Evolutionary conservation across 768 basidiomycete species (phyloP).

Genomic region (Lactarius psammicola): DNA sequence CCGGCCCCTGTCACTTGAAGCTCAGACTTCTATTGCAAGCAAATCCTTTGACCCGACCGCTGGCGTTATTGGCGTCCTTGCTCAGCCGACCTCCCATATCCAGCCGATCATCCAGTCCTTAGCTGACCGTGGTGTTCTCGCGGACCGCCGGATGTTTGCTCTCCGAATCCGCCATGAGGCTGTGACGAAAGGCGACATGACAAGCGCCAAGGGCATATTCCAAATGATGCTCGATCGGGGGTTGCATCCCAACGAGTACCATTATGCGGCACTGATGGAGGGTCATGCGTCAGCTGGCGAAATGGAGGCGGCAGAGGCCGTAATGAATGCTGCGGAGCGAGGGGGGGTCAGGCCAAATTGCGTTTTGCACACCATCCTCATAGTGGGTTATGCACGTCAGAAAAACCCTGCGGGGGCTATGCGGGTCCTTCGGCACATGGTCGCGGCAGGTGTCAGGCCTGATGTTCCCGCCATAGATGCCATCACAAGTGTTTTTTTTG

Average conservation of each 20-base stretch:
- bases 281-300: slow-evolving; percentile 65
- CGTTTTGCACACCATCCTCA: slow-evolving; percentile 75
- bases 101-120: slow-evolving; percentile 49
- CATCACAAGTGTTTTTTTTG: slow-evolving; percentile 64
- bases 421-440: slow-evolving; percentile 60
- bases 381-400: slow-evolving; percentile 65
- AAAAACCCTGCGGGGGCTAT: slow-evolving; percentile 54
- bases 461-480: slow-evolving; percentile 74
- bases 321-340: slow-evolving; percentile 51
- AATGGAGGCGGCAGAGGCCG: slow-evolving; percentile 50
- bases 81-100: slow-evolving; percentile 35
- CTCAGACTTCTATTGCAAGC: neutral
- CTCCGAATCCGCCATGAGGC: slow-evolving; percentile 65
- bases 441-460: slow-evolving; percentile 57
- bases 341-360: slow-evolving; percentile 57
- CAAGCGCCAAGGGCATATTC: slow-evolving; percentile 54
- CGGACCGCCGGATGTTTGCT: slow-evolving; percentile 56
- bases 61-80: slow-evolving; percentile 42
- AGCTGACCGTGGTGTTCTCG: slow-evolving; percentile 45
- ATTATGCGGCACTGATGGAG: slow-evolving; percentile 74
- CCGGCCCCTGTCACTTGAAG: neutral
- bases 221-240: slow-evolving; percentile 62
- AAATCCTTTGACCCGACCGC: slow-evolving; percentile 49
- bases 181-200: slow-evolving; percentile 49
- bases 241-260: slow-evolving; percentile 67